A percentile compares a stretch with the other conserved stretches of the same genome.
These are phyloP conservation scores for Hypholoma fasciculare DNA, from an alignment of 768 basidiomycete genomes.

Conservation along the genomic window DNA sequence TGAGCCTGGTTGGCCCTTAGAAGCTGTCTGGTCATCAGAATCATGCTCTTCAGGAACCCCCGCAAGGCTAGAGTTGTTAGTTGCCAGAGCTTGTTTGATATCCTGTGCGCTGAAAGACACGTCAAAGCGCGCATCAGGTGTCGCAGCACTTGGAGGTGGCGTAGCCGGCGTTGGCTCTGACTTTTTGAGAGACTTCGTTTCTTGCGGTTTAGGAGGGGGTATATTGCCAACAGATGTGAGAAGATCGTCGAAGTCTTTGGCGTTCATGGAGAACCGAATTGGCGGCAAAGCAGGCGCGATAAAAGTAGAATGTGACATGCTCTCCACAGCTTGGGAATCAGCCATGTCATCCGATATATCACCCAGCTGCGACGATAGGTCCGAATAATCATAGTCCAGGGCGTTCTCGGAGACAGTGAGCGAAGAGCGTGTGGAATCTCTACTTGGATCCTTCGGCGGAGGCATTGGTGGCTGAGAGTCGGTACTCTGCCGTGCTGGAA, in stretches of 20 bases:
- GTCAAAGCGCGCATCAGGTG: slow-evolving; percentile 9
- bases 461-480: slow-evolving; percentile 36
- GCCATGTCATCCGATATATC: slow-evolving; percentile 44
- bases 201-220: slow-evolving; percentile 45
- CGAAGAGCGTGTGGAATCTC: slow-evolving; percentile 8
- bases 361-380: slow-evolving; percentile 30
- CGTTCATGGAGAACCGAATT: slow-evolving; percentile 87
- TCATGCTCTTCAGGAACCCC: slow-evolving; percentile 6
- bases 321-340: slow-evolving; percentile 49
- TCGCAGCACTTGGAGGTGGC: slow-evolving; percentile 34
- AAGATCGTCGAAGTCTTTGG: slow-evolving; percentile 78
- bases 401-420: slow-evolving; percentile 7
- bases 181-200: slow-evolving; percentile 38
- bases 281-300: slow-evolving; percentile 88
- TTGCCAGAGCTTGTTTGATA: neutral
- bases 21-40: neutral
- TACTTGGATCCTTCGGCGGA: slow-evolving; percentile 41
- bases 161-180: slow-evolving; percentile 21
- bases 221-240: slow-evolving; percentile 58
- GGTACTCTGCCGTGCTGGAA: slow-evolving; percentile 13
- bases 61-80: neutral
- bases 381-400: slow-evolving; percentile 25
- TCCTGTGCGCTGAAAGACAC: neutral
- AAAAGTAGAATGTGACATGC: slow-evolving; percentile 70
- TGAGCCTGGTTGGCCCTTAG: neutral